Base-by-base conservation (phyloP, 441 rosid genomes). In the Euphorbia corollata region DNA sequence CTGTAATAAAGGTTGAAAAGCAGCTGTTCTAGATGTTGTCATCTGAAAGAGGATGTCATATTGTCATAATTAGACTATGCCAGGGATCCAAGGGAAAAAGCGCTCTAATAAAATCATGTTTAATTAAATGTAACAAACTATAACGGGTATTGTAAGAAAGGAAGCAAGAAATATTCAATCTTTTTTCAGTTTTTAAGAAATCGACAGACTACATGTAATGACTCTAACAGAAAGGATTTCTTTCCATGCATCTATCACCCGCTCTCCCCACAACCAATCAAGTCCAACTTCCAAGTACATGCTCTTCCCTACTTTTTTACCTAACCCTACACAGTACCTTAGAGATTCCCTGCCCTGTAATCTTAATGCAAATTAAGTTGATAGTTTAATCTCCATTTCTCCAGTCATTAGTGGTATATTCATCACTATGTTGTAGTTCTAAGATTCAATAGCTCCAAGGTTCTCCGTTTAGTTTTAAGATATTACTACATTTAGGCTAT, bases 1-100 rank as follows among this genome's bases (percentile, higher is more conserved):
- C 72, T 83, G 90, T 43, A 92, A 73, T 69, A 86, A 81, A 68
- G 87, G 84, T 79, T 85, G 87, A 81, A 86, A 60, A 71, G 88
- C 82, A 15, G 39, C 71, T 70, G 82, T 87, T 77, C 97, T 84
- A 72, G 85, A 74, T 76, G 76, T 81, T 41, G 81, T 77, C 56
- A 80, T 81, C 97, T 88, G 78, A 39, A 69, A 68, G 63, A 81
- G 59, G 70, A n/a, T n/a, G n/a, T n/a, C n/a, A n/a, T n/a, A n/a
- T n/a, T 27, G 70, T 45, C 7, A 32, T n/a, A 32, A 63, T 67
- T 58, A 61, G 53, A 68, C 50, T 24, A 64, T 50, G 19, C 53
- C 24, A 53, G 8, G 2, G 7, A 62, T 23, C 6, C 2, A 5
- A 41, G 38, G 19, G 59, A 27, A 41, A 7, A 6, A 9, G 20